Conservation (phyloP, 768 basidiomycete genomes). For the Cantharellus anzutake region DNA sequence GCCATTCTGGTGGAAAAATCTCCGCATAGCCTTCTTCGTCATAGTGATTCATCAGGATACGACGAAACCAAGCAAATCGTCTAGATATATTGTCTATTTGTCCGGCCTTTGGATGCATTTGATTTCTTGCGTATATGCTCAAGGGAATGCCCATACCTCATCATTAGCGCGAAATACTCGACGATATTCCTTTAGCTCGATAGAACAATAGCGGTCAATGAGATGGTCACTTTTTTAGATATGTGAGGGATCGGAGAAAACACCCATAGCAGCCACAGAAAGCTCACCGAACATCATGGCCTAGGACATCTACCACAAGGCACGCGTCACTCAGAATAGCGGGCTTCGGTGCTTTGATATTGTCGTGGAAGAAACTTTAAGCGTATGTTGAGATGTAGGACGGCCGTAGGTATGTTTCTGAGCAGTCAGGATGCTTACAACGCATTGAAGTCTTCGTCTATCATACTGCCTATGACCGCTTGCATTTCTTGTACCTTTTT, state of each 20-base stretch:
- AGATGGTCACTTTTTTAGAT: slow-evolving; percentile 29
- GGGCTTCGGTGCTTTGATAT: slow-evolving; percentile 39
- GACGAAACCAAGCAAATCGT: slow-evolving; percentile 88
- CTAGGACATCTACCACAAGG: slow-evolving; percentile 74
- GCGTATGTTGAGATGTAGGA: background rate
- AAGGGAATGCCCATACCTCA: slow-evolving; percentile 30
- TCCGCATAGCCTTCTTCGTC: slow-evolving; percentile 62
- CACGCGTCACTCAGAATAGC: slow-evolving; percentile 64
- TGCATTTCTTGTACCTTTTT: slow-evolving; percentile 67
- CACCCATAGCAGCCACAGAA: too few relatives aligned
- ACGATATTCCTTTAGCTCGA: slow-evolving; percentile 89
- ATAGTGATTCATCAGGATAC: slow-evolving; percentile 53
- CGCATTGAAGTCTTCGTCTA: slow-evolving; percentile 81
- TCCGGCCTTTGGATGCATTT: slow-evolving; percentile 30
- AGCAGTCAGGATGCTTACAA: slow-evolving; percentile 38
- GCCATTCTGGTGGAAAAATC: slow-evolving; percentile 77
- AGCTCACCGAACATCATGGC: slow-evolving; percentile 51
- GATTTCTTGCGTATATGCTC: background rate
- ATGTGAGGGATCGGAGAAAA: too few relatives aligned
- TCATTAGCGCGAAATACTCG: slow-evolving; percentile 86
- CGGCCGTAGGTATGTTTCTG: background rate
- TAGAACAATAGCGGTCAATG: slow-evolving; percentile 72
- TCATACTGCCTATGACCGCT: slow-evolving; percentile 54
- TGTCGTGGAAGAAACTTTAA: slow-evolving; percentile 61
- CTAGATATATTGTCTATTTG: slow-evolving; percentile 88